Evolutionary conservation across 495 filamentous ascomycete species (phyloP).

Genomic region (Trichoderma gamsii): DNA sequence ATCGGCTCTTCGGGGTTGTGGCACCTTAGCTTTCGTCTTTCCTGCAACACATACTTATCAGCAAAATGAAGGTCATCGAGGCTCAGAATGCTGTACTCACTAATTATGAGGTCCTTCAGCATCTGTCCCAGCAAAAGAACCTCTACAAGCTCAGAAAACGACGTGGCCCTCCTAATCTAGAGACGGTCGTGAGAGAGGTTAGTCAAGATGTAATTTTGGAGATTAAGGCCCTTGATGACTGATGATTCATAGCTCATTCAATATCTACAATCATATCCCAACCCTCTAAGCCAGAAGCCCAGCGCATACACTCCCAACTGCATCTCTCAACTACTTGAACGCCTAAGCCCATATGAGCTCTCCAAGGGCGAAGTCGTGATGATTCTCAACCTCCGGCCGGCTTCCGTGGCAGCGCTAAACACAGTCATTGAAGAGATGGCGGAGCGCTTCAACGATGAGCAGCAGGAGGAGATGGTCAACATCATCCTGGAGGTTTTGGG

Average conservation of each 20-base stretch:
- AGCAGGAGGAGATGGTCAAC: constrained; percentile 37
- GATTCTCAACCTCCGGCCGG: constrained; percentile 41
- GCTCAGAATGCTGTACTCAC: constrained; percentile 40
- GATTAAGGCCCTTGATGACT: neutral
- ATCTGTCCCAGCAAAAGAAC: constrained; percentile 35
- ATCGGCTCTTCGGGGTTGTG: too few species aligned
- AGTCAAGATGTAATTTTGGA: neutral
- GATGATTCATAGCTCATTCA: neutral
- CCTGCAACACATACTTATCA: constrained; percentile 18
- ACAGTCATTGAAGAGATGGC: constrained; percentile 41
- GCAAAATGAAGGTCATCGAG: constrained; percentile 44
- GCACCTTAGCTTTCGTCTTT: neutral
- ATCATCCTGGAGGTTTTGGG: constrained; percentile 40
- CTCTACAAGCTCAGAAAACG: constrained; percentile 35
- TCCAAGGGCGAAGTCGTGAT: constrained; percentile 42
- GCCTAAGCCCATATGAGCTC: constrained; percentile 33
- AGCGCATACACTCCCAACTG: constrained; percentile 28
- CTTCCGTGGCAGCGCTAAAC: constrained; percentile 30
- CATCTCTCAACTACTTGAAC: constrained; percentile 33
- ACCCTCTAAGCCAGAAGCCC: constrained; percentile 39
- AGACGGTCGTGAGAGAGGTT: constrained; percentile 30
- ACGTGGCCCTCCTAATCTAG: constrained; percentile 35
- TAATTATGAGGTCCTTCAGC: constrained; percentile 45
- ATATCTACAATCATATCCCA: constrained; percentile 33
- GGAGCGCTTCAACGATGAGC: constrained; percentile 37